Conservation (phyloP, 805 yeast species). For the Lachancea waltii region DNA sequence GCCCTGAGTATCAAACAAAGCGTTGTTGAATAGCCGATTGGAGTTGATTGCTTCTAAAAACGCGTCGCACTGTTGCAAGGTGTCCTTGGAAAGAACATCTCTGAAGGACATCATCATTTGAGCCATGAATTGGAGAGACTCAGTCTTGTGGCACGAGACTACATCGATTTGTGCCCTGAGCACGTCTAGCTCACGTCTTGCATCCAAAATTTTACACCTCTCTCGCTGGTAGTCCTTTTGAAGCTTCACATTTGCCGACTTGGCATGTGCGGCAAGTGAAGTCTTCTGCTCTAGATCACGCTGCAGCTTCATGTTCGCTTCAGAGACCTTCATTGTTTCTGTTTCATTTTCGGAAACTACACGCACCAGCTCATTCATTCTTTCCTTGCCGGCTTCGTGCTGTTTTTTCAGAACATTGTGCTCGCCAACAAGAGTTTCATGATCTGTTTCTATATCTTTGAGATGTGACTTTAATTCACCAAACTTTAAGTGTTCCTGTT, state of each 20-base stretch:
- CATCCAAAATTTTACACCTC: conserved; percentile 22
- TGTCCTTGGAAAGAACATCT: conserved; percentile 16
- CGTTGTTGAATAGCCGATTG: conserved; percentile 7
- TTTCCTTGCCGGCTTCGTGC: conserved; percentile 5
- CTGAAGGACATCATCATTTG: conserved; percentile 24
- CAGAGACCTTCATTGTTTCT: conserved; percentile 3
- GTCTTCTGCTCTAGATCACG: background rate
- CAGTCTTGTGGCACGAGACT: conserved; percentile 18
- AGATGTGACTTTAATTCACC: background rate
- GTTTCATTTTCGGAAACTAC: conserved; percentile 2
- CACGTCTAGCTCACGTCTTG: conserved; percentile 15
- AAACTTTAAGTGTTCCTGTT: background rate
- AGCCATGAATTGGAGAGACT: conserved; percentile 27
- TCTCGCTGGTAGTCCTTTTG: conserved; percentile 22
- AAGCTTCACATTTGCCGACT: conserved; percentile 15
- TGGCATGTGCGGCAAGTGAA: conserved; percentile 5
- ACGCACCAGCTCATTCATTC: conserved; percentile 5
- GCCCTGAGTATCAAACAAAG: conserved; percentile 5
- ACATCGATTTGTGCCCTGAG: conserved; percentile 15
- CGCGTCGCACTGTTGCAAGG: conserved; percentile 16
- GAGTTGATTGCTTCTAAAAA: conserved; percentile 15
- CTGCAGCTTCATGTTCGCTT: conserved; percentile 1
- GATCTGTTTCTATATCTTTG: background rate
- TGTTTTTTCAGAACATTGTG: conserved; percentile 14
- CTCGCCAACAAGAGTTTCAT: conserved; percentile 9